A percentile compares a stretch with the other conserved stretches of the same genome.
Evolutionary conservation across 129 eudicot species (phyloP).

Genomic region (Solidago caesia): DNA sequence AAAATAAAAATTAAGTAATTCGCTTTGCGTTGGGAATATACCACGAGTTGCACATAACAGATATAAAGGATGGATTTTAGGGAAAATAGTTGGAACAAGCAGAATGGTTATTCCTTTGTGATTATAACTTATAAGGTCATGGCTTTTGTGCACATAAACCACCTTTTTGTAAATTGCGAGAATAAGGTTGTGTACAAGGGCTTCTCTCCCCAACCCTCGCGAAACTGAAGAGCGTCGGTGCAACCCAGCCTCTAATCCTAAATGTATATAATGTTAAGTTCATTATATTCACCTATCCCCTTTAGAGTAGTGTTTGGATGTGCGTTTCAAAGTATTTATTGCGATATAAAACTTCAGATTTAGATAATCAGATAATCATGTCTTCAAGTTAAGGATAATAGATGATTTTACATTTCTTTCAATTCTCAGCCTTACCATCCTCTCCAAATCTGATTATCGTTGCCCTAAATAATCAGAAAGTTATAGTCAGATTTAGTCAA

Average conservation of each 20-base stretch:
- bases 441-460: background rate
- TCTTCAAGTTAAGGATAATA: background rate
- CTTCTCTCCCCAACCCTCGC: background rate
- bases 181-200: background rate
- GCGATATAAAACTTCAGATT: background rate
- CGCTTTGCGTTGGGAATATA: background rate
- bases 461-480: background rate
- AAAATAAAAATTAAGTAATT: too few species aligned
- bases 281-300: background rate
- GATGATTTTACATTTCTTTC: background rate
- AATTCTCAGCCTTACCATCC: background rate
- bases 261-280: background rate
- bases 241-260: background rate
- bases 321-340: background rate
- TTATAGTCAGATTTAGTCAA: background rate
- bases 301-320: background rate
- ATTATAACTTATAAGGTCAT: background rate
- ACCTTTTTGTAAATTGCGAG: background rate
- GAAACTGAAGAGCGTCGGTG: background rate
- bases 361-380: background rate
- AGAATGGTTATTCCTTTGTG: background rate
- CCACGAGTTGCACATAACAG: background rate
- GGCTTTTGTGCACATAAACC: background rate
- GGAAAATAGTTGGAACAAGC: slow-evolving; percentile 1
- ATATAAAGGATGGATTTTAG: background rate